Evolutionary conservation across 345 rosid genomes (phyloP).

Genomic region (Syzygium oleosum): DNA sequence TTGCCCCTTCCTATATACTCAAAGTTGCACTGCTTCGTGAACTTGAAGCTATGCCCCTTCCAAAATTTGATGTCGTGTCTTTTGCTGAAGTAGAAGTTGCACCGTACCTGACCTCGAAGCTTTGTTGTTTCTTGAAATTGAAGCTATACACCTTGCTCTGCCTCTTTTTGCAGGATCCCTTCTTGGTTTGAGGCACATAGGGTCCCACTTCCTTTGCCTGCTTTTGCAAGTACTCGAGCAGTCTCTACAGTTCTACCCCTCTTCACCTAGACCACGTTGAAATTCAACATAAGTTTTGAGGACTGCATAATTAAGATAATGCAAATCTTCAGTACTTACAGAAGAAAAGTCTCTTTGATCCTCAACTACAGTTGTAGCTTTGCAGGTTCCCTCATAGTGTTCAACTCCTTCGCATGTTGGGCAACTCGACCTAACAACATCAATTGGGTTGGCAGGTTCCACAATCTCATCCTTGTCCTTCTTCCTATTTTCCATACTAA

Average conservation of each 20-base stretch:
- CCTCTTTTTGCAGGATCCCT: not conserved
- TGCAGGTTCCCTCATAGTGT: not conserved
- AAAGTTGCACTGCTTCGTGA: not conserved
- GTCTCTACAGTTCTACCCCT: not conserved
- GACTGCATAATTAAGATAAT: not conserved
- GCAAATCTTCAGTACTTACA: not conserved
- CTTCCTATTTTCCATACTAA: too few relatives aligned
- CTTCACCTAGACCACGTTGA: not conserved
- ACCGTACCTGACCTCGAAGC: not conserved
- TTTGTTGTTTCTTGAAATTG: too few relatives aligned
- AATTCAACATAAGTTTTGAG: not conserved
- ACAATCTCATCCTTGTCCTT: too few relatives aligned
- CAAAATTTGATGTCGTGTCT: not conserved
- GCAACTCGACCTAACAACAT: too few relatives aligned
- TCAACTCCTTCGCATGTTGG: not conserved
- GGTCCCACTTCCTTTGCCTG: not conserved
- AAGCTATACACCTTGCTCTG: not conserved
- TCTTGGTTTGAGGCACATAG: not conserved
- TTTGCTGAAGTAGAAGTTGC: not conserved
- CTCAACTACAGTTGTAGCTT: too few relatives aligned
- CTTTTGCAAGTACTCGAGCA: not conserved
- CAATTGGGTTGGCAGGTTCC: too few relatives aligned
- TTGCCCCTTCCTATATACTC: not conserved
- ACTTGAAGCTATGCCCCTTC: not conserved
- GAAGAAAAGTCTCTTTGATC: not conserved